A percentile compares a stretch with the other conserved stretches of the same genome.
These are phyloP conservation scores for Phytomonas francai DNA, from an alignment of 208 protist species.

Conservation along the genomic window DNA sequence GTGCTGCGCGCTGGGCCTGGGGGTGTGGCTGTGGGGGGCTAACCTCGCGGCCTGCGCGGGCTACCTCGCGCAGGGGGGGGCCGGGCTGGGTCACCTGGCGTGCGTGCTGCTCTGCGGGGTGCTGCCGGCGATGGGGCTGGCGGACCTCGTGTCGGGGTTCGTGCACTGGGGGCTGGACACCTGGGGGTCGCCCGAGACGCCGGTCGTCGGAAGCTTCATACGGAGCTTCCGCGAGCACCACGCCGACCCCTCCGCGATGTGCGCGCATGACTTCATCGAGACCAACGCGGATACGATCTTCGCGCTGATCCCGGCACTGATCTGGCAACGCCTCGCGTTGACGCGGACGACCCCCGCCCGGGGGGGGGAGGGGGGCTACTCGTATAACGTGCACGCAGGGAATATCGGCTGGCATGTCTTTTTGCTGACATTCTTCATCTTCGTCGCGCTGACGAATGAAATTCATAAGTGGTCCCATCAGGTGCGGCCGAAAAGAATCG, in stretches of 20 bases:
- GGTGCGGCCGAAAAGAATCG: conserved; percentile 42
- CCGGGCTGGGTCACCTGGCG: conserved; percentile 48
- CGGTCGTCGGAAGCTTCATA: conserved; percentile 90
- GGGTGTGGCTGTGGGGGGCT: conserved; percentile 47
- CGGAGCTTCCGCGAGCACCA: conserved; percentile 94
- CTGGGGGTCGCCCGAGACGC: conserved; percentile 87
- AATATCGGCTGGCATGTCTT: conserved; percentile 71
- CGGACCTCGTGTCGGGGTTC: conserved; percentile 88
- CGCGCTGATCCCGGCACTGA: conserved; percentile 67
- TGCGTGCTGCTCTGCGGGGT: conserved; percentile 63
- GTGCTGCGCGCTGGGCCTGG: conserved; percentile 67
- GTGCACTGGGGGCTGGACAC: conserved; percentile 92
- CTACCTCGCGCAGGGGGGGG: conserved; percentile 64
- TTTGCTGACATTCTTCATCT: conserved; percentile 62
- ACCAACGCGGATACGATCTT: conserved; percentile 93
- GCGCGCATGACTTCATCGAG: conserved; percentile 91
- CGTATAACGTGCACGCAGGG: conserved; percentile 40
- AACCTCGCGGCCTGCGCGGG: conserved; percentile 50
- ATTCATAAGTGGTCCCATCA: conserved; percentile 93
- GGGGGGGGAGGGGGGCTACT: conserved; percentile 25
- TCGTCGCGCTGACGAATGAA: conserved; percentile 89
- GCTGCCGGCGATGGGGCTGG: conserved; percentile 69
- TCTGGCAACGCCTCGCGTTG: conserved; percentile 43
- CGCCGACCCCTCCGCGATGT: conserved; percentile 88
- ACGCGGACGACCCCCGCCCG: conserved; percentile 21